phyloP scores from a whole-genome alignment of 1,284 basidiomycete genomes.

The Puccinia hordei region DNA sequence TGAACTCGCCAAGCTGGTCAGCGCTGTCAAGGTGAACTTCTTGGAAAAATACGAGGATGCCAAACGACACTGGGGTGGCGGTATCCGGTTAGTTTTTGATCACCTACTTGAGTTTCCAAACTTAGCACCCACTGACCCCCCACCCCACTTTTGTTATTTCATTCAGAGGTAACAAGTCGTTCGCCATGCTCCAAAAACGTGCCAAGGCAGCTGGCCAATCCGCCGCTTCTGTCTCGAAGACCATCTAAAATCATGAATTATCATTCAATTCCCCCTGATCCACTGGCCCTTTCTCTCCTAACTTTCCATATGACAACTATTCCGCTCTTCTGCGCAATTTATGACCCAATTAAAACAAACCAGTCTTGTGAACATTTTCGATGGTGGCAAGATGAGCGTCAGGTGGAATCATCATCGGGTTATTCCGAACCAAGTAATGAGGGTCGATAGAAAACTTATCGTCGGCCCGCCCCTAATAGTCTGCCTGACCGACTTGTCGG shows the following conservation, averaged over 20 bases:
- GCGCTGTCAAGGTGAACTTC: constrained; percentile 90
- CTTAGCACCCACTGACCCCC: not conserved
- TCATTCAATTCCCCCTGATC: not conserved
- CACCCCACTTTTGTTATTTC: not conserved
- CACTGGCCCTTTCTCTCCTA: too few relatives aligned
- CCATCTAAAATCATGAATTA: constrained; percentile 23
- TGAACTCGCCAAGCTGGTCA: constrained; percentile 88
- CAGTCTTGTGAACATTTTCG: too few relatives aligned
- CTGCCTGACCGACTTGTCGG: too few relatives aligned
- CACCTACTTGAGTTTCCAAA: constrained; percentile 54
- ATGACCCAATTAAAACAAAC: too few relatives aligned
- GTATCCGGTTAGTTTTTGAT: constrained; percentile 86
- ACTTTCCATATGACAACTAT: too few relatives aligned
- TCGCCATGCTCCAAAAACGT: constrained; percentile 88
- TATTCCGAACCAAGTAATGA: too few relatives aligned
- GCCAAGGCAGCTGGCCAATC: constrained; percentile 77
- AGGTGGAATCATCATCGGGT: too few relatives aligned
- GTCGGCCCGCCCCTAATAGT: too few relatives aligned
- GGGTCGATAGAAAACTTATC: too few relatives aligned
- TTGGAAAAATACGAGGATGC: constrained; percentile 93
- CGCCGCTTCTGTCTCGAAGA: constrained; percentile 39
- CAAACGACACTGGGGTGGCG: constrained; percentile 92
- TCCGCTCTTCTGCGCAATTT: too few relatives aligned
- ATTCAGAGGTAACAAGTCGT: constrained; percentile 40
- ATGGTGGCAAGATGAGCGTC: too few relatives aligned